phyloP scores from a whole-genome alignment of 1,284 basidiomycete species.

The Trametes polyzona region DNA sequence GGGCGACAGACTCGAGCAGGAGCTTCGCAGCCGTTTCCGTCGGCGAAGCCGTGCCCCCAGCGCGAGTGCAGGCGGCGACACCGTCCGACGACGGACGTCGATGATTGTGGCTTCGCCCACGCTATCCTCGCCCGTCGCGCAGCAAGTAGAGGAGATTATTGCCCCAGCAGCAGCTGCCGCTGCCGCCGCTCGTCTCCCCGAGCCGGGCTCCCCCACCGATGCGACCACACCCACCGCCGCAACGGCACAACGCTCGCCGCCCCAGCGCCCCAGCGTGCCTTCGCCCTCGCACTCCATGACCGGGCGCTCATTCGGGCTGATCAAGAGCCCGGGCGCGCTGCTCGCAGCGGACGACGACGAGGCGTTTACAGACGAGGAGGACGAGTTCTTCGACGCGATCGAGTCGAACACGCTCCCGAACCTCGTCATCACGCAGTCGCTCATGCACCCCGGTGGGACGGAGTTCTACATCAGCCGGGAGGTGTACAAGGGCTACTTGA shows the following conservation, averaged over 20 bases:
- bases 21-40: constrained; percentile 68
- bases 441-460: constrained; percentile 41
- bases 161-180: constrained; percentile 8
- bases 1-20: constrained; percentile 84
- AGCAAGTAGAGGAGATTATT: constrained; percentile 10
- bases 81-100: constrained; percentile 34
- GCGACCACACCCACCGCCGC: constrained; percentile 6
- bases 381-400: constrained; percentile 98
- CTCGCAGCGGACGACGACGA: constrained; percentile 39
- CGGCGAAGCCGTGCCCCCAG: constrained; percentile 50
- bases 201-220: not conserved
- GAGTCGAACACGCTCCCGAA: constrained; percentile 82
- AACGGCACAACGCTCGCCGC: not conserved
- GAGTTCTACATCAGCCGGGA: constrained; percentile 45
- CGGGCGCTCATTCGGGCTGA: constrained; percentile 17
- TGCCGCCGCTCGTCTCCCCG: constrained; percentile 5
- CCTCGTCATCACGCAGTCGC: constrained; percentile 67
- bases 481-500: constrained; percentile 72
- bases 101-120: constrained; percentile 21
- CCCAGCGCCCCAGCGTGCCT: constrained; percentile 9
- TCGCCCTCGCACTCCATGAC: constrained; percentile 8
- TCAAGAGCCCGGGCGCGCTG: constrained; percentile 16
- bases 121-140: constrained; percentile 17
- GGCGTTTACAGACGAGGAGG: constrained; percentile 83
- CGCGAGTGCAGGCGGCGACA: constrained; percentile 42